Conservation (phyloP, 352 stramenopile genomes). For the Phytopythium cucurbitacearum region DNA sequence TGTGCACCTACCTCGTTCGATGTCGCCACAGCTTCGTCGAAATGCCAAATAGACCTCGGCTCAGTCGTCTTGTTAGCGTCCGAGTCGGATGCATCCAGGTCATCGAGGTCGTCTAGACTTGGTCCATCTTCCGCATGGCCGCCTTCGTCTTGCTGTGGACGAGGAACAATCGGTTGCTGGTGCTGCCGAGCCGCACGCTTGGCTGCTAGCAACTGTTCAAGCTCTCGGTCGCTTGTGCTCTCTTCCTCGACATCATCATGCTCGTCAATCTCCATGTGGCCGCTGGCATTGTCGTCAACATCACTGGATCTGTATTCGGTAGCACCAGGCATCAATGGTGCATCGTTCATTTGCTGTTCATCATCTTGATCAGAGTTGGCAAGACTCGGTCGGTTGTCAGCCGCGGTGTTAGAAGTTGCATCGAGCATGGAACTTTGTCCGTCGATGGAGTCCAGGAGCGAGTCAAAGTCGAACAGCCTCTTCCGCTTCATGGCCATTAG, state of each 20-base stretch:
- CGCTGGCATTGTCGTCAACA: too few species aligned
- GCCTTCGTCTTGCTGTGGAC: not conserved
- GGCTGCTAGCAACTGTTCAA: slow-evolving; percentile 20
- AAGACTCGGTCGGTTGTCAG: not conserved
- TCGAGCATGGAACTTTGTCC: not conserved
- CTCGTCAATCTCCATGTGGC: not conserved
- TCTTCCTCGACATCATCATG: slow-evolving; percentile 7
- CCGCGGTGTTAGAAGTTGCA: not conserved
- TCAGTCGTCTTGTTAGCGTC: not conserved
- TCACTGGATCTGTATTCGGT: too few species aligned
- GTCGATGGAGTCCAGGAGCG: slow-evolving; percentile 18
- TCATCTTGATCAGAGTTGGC: not conserved
- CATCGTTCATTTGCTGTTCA: not conserved
- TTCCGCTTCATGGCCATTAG: not conserved
- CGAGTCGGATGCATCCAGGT: too few species aligned
- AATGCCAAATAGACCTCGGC: not conserved
- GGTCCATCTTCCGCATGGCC: not conserved
- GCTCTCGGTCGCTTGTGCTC: slow-evolving; percentile 12
- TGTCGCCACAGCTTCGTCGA: not conserved
- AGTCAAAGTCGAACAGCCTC: slow-evolving; percentile 54
- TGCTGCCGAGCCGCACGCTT: slow-evolving; percentile 22
- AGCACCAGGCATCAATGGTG: too few species aligned
- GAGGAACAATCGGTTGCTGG: not conserved
- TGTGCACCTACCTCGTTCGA: not conserved
- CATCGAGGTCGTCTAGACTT: not conserved